Evolutionary conservation across 768 basidiomycete genomes (phyloP).

Genomic region (Tricholoma matsutake): DNA sequence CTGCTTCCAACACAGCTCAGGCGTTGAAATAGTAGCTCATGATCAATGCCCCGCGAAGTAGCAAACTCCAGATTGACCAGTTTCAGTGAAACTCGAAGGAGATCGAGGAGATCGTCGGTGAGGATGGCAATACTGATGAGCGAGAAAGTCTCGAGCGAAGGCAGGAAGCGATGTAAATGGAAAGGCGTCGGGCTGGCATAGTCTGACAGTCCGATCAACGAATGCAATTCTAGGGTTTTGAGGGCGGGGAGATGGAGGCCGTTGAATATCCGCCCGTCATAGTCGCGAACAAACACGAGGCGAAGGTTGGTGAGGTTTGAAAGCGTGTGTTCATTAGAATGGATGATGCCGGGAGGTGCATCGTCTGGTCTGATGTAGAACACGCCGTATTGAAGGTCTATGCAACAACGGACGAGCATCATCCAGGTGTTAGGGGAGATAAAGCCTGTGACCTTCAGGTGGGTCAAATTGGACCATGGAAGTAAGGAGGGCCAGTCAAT

Average conservation of each 20-base stretch:
- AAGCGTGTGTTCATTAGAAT: background rate
- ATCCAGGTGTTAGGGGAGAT: background rate
- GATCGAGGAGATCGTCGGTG: background rate
- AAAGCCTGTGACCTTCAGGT: background rate
- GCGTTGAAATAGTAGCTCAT: background rate
- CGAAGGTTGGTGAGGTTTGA: background rate
- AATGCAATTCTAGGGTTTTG: background rate
- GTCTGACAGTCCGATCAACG: background rate
- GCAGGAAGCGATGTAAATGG: background rate
- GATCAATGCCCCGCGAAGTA: background rate
- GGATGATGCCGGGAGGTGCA: background rate
- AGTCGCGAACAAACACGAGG: background rate
- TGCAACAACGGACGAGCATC: background rate
- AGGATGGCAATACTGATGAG: background rate
- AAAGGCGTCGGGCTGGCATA: background rate
- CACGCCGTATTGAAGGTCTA: background rate
- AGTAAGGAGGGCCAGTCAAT: background rate
- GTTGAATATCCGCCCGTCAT: background rate
- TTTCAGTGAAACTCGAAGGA: background rate
- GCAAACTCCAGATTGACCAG: background rate
- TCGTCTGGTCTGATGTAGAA: background rate
- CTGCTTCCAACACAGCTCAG: background rate
- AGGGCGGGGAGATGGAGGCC: background rate
- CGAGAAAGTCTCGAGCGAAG: background rate
- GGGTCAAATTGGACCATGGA: background rate